Evolutionary conservation across 371 early-diverging fungal species (phyloP).

Genomic region (Massospora cicadina): DNA sequence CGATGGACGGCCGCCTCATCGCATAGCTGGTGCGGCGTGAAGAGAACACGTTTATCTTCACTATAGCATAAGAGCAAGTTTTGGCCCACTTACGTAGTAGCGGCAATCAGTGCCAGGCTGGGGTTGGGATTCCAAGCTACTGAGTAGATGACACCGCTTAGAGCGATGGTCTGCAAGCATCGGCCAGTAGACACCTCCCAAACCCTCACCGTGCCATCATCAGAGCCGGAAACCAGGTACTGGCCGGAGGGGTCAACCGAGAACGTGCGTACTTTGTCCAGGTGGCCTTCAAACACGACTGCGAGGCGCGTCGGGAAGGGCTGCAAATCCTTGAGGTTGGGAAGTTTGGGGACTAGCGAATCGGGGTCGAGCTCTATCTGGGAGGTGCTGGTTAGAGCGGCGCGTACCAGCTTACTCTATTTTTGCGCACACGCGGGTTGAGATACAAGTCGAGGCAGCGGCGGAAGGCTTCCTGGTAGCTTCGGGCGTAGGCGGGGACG

Average conservation of each 20-base stretch:
- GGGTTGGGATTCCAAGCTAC: slow-evolving; percentile 84
- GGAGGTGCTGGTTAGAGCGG: not conserved
- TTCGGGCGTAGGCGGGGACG: slow-evolving; percentile 71
- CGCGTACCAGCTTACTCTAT: slow-evolving; percentile 33
- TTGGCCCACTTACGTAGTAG: slow-evolving; percentile 19
- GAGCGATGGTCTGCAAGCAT: slow-evolving; percentile 51
- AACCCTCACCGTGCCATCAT: slow-evolving; percentile 67
- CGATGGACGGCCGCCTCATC: not conserved
- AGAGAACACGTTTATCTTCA: slow-evolving; percentile 3
- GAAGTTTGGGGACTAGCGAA: slow-evolving; percentile 84
- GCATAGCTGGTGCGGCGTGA: not conserved
- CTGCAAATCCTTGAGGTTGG: slow-evolving; percentile 81
- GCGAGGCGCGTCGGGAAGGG: slow-evolving; percentile 81
- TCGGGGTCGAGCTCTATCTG: slow-evolving; percentile 79
- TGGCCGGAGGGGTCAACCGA: slow-evolving; percentile 82
- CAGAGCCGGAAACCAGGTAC: slow-evolving; percentile 73
- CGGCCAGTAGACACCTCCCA: slow-evolving; percentile 89
- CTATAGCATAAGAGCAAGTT: not conserved
- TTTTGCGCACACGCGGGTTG: slow-evolving; percentile 78
- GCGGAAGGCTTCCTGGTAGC: slow-evolving; percentile 86
- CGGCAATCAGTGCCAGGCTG: slow-evolving; percentile 57
- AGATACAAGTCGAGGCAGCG: slow-evolving; percentile 91
- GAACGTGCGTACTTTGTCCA: slow-evolving; percentile 52
- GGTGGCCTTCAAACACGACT: slow-evolving; percentile 66
- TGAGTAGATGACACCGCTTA: slow-evolving; percentile 43